These are phyloP conservation scores for Aeschynomene evenia DNA, from an alignment of 306 rosid species.

Conservation along the genomic window DNA sequence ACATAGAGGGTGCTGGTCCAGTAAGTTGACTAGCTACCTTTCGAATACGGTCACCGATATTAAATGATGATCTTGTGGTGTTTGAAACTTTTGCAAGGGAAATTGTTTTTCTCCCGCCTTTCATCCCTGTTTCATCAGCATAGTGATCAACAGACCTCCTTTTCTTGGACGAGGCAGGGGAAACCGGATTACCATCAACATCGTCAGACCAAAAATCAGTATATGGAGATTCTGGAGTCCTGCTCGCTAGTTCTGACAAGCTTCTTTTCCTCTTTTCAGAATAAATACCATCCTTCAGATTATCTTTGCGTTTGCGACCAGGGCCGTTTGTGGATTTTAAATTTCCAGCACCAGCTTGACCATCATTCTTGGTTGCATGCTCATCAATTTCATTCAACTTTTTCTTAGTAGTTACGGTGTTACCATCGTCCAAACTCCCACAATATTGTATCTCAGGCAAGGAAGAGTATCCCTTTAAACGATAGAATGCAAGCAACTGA, in stretches of 20 bases:
- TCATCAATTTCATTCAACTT: slow-evolving; percentile 35
- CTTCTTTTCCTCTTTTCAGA: slow-evolving; percentile 63
- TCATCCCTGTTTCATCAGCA: slow-evolving; percentile 41
- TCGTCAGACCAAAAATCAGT: slow-evolving; percentile 49
- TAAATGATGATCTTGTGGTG: slow-evolving; percentile 65
- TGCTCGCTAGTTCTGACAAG: slow-evolving; percentile 57
- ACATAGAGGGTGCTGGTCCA: slow-evolving; percentile 49
- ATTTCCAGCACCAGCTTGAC: slow-evolving; percentile 40
- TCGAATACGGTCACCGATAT: slow-evolving; percentile 86
- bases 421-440: slow-evolving; percentile 61
- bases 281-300: slow-evolving; percentile 56
- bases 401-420: slow-evolving; percentile 27
- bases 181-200: slow-evolving; percentile 28
- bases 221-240: slow-evolving; percentile 41
- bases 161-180: slow-evolving; percentile 53
- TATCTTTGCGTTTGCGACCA: slow-evolving; percentile 61
- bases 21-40: slow-evolving; percentile 90
- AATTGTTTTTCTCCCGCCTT: slow-evolving; percentile 54
- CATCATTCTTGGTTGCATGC: slow-evolving; percentile 46
- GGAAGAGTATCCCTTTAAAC: slow-evolving; percentile 63
- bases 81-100: slow-evolving; percentile 59
- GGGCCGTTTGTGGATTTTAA: slow-evolving; percentile 39
- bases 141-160: slow-evolving; percentile 49
- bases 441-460: slow-evolving; percentile 76
- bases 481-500: slow-evolving; percentile 71